Evolutionary conservation across 768 basidiomycete species (phyloP).

Genomic region (Mycena galopus): DNA sequence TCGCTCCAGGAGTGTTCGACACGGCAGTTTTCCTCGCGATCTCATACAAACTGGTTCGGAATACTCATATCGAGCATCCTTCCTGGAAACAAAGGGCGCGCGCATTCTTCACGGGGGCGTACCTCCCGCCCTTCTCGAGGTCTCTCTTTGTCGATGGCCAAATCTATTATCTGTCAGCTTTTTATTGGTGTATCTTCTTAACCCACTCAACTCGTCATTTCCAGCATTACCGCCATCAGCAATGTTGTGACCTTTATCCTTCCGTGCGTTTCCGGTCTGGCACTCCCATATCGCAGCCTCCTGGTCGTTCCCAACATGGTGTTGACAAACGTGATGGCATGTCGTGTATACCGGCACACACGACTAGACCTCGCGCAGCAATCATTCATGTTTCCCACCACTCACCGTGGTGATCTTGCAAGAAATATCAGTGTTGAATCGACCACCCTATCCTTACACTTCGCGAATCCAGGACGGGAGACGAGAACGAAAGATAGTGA

Average conservation of each 20-base stretch:
- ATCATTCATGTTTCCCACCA: slow-evolving; percentile 20
- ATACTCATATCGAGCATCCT: too few species aligned
- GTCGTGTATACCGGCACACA: slow-evolving; percentile 18
- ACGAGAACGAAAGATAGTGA: slow-evolving; percentile 7
- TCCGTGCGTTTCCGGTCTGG: slow-evolving; percentile 13
- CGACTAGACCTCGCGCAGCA: slow-evolving; percentile 18
- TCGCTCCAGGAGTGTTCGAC: too few species aligned
- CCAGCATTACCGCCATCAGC: slow-evolving; percentile 16
- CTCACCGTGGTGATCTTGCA: slow-evolving; percentile 6
- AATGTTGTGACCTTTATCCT: slow-evolving; percentile 14
- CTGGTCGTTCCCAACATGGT: slow-evolving; percentile 12
- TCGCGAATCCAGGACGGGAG: slow-evolving; percentile 12
- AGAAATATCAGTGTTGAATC: slow-evolving; percentile 9
- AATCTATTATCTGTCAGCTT: not conserved
- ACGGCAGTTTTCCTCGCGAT: not conserved
- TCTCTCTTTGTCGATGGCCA: slow-evolving; percentile 3
- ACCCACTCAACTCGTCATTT: slow-evolving; percentile 14
- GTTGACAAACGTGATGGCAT: slow-evolving; percentile 20
- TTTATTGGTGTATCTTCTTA: slow-evolving; percentile 1
- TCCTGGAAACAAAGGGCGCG: too few species aligned
- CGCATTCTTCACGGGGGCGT: too few species aligned
- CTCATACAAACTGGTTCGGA: too few species aligned
- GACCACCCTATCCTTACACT: slow-evolving; percentile 12
- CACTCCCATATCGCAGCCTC: slow-evolving; percentile 14
- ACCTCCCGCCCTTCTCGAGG: too few species aligned